These are phyloP conservation scores for Wickerhamomyces kurtzmanii DNA, from an alignment of 805 yeast genomes.

Conservation along the genomic window DNA sequence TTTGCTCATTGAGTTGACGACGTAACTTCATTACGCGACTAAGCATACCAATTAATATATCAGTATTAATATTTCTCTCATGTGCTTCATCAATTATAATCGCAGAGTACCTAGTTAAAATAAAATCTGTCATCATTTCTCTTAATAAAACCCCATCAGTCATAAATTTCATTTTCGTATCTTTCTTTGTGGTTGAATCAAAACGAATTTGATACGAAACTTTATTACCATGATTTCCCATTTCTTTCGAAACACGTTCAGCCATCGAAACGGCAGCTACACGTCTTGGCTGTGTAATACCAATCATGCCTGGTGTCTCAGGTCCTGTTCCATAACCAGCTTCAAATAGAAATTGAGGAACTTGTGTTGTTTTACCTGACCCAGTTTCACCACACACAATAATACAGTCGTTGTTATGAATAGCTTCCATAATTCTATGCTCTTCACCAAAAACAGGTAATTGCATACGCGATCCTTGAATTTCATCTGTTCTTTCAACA, in stretches of 20 bases:
- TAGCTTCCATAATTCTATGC: slow-evolving; percentile 90
- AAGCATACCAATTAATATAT: slow-evolving; percentile 88
- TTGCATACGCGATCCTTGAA: slow-evolving; percentile 58
- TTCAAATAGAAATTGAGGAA: slow-evolving; percentile 92
- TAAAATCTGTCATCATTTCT: slow-evolving; percentile 86
- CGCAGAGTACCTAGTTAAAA: slow-evolving; percentile 73
- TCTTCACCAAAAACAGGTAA: slow-evolving; percentile 90
- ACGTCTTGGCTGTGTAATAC: slow-evolving; percentile 91
- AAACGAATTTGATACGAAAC: slow-evolving; percentile 83
- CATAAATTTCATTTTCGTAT: slow-evolving; percentile 79
- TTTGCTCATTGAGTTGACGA: slow-evolving; percentile 34
- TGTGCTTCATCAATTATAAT: slow-evolving; percentile 96
- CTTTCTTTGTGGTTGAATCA: slow-evolving; percentile 53
- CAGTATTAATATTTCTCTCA: slow-evolving; percentile 93
- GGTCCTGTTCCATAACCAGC: slow-evolving; percentile 73
- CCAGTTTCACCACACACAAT: slow-evolving; percentile 97
- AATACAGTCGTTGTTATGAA: slow-evolving; percentile 83
- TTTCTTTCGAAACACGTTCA: slow-evolving; percentile 62
- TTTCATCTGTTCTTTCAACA: slow-evolving; percentile 53
- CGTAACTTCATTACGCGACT: slow-evolving; percentile 79
- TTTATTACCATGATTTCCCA: slow-evolving; percentile 58
- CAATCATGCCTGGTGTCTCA: slow-evolving; percentile 86
- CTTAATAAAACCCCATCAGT: slow-evolving; percentile 90
- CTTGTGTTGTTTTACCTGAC: slow-evolving; percentile 97
- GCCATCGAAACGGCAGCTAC: slow-evolving; percentile 94